A percentile compares a stretch with the other conserved stretches of the same genome.
These are phyloP conservation scores for Babesia gibsoni DNA, from an alignment of 169 alveolate species.

Conservation along the genomic window DNA sequence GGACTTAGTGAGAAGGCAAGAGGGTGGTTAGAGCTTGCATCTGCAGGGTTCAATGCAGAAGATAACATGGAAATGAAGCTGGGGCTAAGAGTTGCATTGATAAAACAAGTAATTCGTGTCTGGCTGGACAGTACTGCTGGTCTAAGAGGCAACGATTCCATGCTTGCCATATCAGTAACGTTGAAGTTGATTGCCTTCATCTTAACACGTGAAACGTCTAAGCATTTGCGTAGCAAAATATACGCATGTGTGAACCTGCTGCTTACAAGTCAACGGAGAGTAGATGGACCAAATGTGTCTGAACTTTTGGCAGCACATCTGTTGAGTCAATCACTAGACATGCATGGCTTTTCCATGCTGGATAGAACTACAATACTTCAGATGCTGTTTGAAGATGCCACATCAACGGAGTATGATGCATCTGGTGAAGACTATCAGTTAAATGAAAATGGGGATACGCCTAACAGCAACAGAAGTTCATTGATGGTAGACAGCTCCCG, in stretches of 20 bases:
- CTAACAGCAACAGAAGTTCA: not conserved
- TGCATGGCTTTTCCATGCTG: not conserved
- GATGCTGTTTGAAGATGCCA: constrained; percentile 24
- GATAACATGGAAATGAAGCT: constrained; percentile 18
- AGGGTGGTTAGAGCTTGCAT: constrained; percentile 35
- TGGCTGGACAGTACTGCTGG: constrained; percentile 7
- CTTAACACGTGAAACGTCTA: constrained; percentile 9
- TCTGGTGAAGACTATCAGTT: not conserved
- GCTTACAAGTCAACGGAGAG: not conserved
- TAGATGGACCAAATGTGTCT: not conserved
- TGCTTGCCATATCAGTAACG: constrained; percentile 13
- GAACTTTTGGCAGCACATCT: constrained; percentile 46
- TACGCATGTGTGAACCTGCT: constrained; percentile 44
- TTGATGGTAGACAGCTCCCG: not conserved
- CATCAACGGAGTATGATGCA: not conserved
- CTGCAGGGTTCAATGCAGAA: constrained; percentile 44
- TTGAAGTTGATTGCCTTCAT: constrained; percentile 26
- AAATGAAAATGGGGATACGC: not conserved
- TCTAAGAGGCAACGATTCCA: constrained; percentile 17
- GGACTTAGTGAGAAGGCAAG: constrained; percentile 8
- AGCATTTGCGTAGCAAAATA: constrained; percentile 36
- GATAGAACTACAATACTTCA: constrained; percentile 11
- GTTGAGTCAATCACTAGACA: constrained; percentile 6
- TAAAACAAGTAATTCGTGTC: constrained; percentile 20
- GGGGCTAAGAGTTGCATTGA: constrained; percentile 18